phyloP scores from a whole-genome alignment of 1,284 basidiomycete species.

The Apiotrichum gracile region DNA sequence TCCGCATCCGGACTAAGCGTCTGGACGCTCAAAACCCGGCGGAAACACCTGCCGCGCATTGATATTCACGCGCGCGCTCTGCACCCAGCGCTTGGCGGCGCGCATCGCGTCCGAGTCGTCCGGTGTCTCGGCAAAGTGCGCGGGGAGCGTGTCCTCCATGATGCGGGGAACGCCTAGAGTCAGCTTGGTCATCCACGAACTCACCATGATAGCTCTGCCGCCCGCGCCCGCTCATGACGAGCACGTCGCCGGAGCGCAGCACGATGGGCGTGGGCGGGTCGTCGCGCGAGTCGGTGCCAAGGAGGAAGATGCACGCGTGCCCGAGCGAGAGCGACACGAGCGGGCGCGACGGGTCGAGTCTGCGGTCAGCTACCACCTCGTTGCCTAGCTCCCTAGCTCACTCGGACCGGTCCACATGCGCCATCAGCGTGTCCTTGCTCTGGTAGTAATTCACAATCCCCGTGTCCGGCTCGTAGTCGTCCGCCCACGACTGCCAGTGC shows the following conservation, averaged over 20 bases:
- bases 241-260: slow-evolving; percentile 75
- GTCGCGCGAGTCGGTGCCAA: slow-evolving; percentile 74
- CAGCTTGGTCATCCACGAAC: slow-evolving; percentile 12
- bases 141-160: slow-evolving; percentile 68
- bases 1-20: no score
- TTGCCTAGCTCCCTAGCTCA: slow-evolving; percentile 9
- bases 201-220: slow-evolving; percentile 77
- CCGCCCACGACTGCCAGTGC: slow-evolving; percentile 64
- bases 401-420: slow-evolving; percentile 86
- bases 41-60: slow-evolving; percentile 74
- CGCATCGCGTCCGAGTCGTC: slow-evolving; percentile 27
- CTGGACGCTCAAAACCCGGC: slow-evolving; percentile 21
- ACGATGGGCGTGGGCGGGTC: slow-evolving; percentile 69
- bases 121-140: slow-evolving; percentile 51
- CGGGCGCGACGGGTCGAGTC: slow-evolving; percentile 63
- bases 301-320: slow-evolving; percentile 76
- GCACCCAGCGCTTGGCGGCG: slow-evolving; percentile 56
- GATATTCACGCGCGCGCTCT: slow-evolving; percentile 60
- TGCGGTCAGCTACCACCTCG: slow-evolving; percentile 9
- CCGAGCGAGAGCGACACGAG: slow-evolving; percentile 89
- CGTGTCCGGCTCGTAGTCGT: slow-evolving; percentile 75
- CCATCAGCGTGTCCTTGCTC: slow-evolving; percentile 79
- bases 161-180: slow-evolving; percentile 74
- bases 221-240: slow-evolving; percentile 84
- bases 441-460: slow-evolving; percentile 93